Base-by-base conservation (phyloP, 2,329 filamentous ascomycete genomes). In the Aspergillus luchuensis region DNA sequence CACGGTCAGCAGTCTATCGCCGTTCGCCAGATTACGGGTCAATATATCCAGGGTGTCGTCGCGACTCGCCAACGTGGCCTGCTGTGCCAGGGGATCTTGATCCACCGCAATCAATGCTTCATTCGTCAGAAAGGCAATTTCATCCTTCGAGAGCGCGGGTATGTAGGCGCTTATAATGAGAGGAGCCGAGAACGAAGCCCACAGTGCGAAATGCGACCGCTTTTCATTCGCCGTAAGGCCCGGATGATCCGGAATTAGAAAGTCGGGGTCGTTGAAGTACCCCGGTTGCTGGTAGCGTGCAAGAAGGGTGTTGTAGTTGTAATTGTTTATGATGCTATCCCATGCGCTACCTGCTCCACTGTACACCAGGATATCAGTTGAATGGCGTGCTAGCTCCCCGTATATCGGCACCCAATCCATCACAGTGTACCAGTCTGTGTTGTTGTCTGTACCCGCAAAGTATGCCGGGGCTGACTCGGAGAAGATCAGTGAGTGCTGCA, bases 171-270 rank as follows among this genome's bases (percentile, higher is more conserved):
- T 81, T 53, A 84, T 81, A 47, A 84, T 76, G 13, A 85, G 62
- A 1, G 81, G 81, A 10, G 76, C 78, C 55, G 80, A 81, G 57
- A 83, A 75, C 1, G 79, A 80, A 0, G 80, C 78, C 82, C 82
- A 84, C n/a, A 84, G 68, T 1, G 78, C 78, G 56, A 84, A 84
- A 54, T 84, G 82, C 1, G 78, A 79, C 21, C 78, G 72, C 55
- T 78, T 77, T 68, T 84, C 80, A 2, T 74, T 74, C 8, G 71
- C 41, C 0, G 75, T 79, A 28, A 84, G 69, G 17, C 76, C 74
- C 0, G 74, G 77, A 63, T 84, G 82, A 51, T 83, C 82, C 3
- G 83, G 73, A 63, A 83, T 81, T 58, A 70, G 72, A 71, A 83
- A 82, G 57, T 84, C 81, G 11, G 77, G 75, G 59, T 85, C 82